Conservation (phyloP, 2,329 filamentous ascomycete species). For the Pestalotiopsis sp. region DNA sequence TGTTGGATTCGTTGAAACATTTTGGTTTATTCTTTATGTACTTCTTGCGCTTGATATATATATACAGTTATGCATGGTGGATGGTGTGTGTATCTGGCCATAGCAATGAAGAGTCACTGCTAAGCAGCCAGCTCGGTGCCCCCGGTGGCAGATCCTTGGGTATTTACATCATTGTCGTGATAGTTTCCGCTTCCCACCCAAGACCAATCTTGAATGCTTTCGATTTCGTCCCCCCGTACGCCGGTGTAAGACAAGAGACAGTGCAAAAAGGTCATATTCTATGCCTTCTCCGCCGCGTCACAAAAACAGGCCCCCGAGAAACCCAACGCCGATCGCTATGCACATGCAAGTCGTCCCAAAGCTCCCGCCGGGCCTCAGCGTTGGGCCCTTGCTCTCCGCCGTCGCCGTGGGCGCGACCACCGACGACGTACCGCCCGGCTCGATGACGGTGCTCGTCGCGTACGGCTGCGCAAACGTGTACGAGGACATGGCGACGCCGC, state of each 20-base stretch:
- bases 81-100: not conserved
- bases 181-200: not conserved
- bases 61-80: not conserved
- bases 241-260: not conserved
- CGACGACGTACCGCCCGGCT: slow-evolving; percentile 28
- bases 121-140: not conserved
- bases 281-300: not conserved
- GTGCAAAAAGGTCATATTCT: not conserved
- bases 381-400: slow-evolving; percentile 20
- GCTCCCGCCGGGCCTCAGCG: slow-evolving; percentile 17
- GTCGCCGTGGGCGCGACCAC: slow-evolving; percentile 20
- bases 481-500: slow-evolving; percentile 48
- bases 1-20: not conserved
- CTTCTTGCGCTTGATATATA: not conserved
- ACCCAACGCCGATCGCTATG: slow-evolving; percentile 43
- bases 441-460: slow-evolving; percentile 44
- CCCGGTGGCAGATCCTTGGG: not conserved
- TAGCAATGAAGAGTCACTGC: not conserved
- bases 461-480: slow-evolving; percentile 49
- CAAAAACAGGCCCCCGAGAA: slow-evolving; percentile 26
- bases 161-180: not conserved
- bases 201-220: not conserved
- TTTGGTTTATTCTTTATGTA: not conserved
- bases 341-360: slow-evolving; percentile 24
- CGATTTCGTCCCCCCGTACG: not conserved